Percentiles rank a stretch among this genome's conserved stretches.
Conservation (phyloP, 2,329 filamentous ascomycete species). For the Colletotrichum sp. region DNA sequence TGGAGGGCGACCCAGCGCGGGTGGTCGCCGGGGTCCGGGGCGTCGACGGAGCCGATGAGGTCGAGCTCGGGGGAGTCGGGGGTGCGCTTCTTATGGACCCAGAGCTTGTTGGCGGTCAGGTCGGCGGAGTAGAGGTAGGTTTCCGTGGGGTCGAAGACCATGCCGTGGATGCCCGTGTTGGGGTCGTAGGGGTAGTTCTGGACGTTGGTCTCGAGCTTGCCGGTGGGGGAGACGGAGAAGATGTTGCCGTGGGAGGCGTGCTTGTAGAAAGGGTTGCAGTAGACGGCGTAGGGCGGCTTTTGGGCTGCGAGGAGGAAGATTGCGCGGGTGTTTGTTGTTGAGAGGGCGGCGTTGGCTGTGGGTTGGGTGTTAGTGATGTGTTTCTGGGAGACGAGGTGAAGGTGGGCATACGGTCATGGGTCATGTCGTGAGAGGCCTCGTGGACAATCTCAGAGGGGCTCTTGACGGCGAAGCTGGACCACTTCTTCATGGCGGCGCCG, state of each 20-base stretch:
- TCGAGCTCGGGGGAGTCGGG: slow-evolving; percentile 33
- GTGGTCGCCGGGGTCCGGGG: slow-evolving; percentile 75
- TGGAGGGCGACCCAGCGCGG: slow-evolving; percentile 90
- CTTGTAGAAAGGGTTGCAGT: slow-evolving; percentile 90
- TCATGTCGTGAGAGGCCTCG: slow-evolving; percentile 75
- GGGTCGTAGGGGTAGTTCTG: slow-evolving; percentile 77
- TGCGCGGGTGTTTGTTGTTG: slow-evolving; percentile 81
- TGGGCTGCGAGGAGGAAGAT: slow-evolving; percentile 86
- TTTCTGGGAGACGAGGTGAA: neutral
- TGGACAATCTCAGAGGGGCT: slow-evolving; percentile 79
- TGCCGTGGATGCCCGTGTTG: slow-evolving; percentile 78
- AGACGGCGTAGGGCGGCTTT: slow-evolving; percentile 80
- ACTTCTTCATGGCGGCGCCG: slow-evolving; percentile 92
- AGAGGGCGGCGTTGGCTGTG: slow-evolving; percentile 68
- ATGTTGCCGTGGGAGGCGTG: slow-evolving; percentile 83
- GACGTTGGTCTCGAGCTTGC: slow-evolving; percentile 66
- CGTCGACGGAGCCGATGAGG: slow-evolving; percentile 75
- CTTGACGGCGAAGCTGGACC: slow-evolving; percentile 81
- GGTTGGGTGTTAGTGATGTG: slow-evolving; percentile 4
- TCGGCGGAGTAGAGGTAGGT: slow-evolving; percentile 82
- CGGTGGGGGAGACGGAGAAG: slow-evolving; percentile 64
- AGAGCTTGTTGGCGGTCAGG: slow-evolving; percentile 79
- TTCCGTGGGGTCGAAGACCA: slow-evolving; percentile 79
- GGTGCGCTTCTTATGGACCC: slow-evolving; percentile 75
- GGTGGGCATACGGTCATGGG: slow-evolving; percentile 68